Base-by-base conservation (phyloP, 1,139 yeast species). In the Casaregolazyma suthepensis region DNA sequence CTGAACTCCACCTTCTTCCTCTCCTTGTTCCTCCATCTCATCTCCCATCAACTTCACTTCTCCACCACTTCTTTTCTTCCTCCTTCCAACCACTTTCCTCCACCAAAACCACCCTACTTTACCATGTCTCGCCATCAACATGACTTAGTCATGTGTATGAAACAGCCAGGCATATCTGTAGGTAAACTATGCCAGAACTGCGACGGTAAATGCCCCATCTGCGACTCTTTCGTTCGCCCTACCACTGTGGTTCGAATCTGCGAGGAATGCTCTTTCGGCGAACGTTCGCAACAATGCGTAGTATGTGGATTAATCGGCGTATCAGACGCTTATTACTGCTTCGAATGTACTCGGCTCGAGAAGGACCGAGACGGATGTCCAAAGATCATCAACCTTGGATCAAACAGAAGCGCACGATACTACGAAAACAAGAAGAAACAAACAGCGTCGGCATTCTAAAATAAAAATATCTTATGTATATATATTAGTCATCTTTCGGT, bases 291-390 rank as follows among this genome's bases (percentile, higher is more conserved):
- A 17, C 80, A 78, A 59, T 91, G 98, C 66, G 81, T 90, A 20
- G 72, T 89, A 23, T 91, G 98, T 71, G 87, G 90, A 20, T 65
- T 66, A 37, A 63, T 76, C 12, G 88, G 86, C 2, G 78, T 78
- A 1, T 71, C 78, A 3, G 85, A 83, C 38, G 96, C 96, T 0
- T 87, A 75, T 65, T 93, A 89, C 69, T 91, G 99, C 65, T 76
- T 81, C 60, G 96, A 90, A 66, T 91, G 99, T 68, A 93, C 90
- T 5, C 67, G 81, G 48, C 66, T 81, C 48, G 98, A 90, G 63
- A 83, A 82, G 63, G 90, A 88, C 65, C 73, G 96, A 45, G 96
- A 91, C 66, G 99, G 99, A 1, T 91, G 99, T 71, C 98, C 98
- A 0, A 78, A 86, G 61, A 81, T 91, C 51, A 69, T 86, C 22